These are phyloP conservation scores for Aureobasidium subglaciale DNA, from an alignment of 2,329 filamentous ascomycete genomes.

Conservation along the genomic window DNA sequence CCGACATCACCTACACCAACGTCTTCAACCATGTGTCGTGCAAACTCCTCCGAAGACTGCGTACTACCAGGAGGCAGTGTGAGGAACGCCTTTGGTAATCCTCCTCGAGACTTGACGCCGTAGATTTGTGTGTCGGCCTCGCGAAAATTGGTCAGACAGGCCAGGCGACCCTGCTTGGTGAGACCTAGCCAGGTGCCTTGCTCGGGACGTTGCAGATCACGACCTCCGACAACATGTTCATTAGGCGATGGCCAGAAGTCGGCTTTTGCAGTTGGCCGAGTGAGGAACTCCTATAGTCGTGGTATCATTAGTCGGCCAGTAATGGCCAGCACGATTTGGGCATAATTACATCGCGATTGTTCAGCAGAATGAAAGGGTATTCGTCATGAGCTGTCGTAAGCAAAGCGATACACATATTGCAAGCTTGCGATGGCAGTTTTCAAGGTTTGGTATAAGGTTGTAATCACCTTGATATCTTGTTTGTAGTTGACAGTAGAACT, in stretches of 20 bases:
- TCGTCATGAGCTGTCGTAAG: conserved; percentile 42
- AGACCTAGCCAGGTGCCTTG: conserved; percentile 61
- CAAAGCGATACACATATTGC: conserved; percentile 43
- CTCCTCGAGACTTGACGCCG: conserved; percentile 47
- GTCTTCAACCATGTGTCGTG: conserved; percentile 47
- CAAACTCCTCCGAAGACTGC: conserved; percentile 45
- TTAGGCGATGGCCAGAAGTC: conserved; percentile 54
- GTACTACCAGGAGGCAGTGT: conserved; percentile 34
- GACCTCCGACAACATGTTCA: conserved; percentile 51
- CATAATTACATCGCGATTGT: conserved; percentile 40
- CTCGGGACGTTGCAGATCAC: conserved; percentile 52
- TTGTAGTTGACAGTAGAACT: neutral
- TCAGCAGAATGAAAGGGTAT: conserved; percentile 45
- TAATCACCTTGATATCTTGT: neutral
- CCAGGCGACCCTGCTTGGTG: conserved; percentile 53
- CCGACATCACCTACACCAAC: conserved; percentile 51
- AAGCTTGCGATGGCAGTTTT: neutral
- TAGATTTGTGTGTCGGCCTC: conserved; percentile 40
- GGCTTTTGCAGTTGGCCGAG: conserved; percentile 52
- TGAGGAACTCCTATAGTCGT: conserved; percentile 49
- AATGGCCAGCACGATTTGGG: neutral
- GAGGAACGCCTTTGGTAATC: conserved; percentile 55
- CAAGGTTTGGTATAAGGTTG: neutral
- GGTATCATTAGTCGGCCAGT: neutral
- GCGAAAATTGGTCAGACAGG: conserved; percentile 58